Base-by-base conservation (phyloP, 192 early-diverging fungal genomes). In the Backusella liffmaniae region DNA sequence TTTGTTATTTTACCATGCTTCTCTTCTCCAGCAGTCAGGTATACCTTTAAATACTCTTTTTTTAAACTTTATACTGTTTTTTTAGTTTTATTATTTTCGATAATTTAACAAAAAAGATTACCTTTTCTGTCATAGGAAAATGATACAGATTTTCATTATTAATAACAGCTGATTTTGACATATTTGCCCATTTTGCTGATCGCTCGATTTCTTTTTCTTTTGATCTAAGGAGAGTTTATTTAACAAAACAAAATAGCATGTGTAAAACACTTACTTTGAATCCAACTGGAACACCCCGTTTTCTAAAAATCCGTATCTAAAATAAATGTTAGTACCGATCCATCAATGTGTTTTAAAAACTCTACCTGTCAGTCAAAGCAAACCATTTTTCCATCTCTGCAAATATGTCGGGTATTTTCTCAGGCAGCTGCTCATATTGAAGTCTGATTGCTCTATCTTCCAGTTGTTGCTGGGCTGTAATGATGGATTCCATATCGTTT, bases 21-120 rank as follows among this genome's bases (percentile, higher is more conserved):
- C 85, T 42, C 84, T 77, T 68, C 88, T 77, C 88, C 88, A 89
- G 37, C 82, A 81, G 67, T 89, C 86, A 18, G 88, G 88, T 42
- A 89, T 83, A 5, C 88, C 88, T 73, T 89, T 89, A 76, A 80
- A 84, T 4, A 89, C 78, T 26, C 88, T 73, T 42, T 74, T 72
- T 18, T 82, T 69, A 78, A 89, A 88, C 85, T 89, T 59, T n/a
- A 62, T 53, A 18, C 4, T 30, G 29, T 32, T 1, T 56, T 32
- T 12, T 49, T 36, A 15, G 23, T n/a, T 29, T 32, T 35, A 16
- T 29, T 42, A 5, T 23, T 26, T 42, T 29, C 44, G 12, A 6
- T 16, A 23, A 18, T 23, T 23, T 30, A 4, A n/a, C 13, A 13
- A 44, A 44, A 44, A 18, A 5, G 4, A n/a, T 41, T 70, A 83